phyloP scores from a whole-genome alignment of 1,139 yeast genomes.

The Protomyces gravidus region DNA sequence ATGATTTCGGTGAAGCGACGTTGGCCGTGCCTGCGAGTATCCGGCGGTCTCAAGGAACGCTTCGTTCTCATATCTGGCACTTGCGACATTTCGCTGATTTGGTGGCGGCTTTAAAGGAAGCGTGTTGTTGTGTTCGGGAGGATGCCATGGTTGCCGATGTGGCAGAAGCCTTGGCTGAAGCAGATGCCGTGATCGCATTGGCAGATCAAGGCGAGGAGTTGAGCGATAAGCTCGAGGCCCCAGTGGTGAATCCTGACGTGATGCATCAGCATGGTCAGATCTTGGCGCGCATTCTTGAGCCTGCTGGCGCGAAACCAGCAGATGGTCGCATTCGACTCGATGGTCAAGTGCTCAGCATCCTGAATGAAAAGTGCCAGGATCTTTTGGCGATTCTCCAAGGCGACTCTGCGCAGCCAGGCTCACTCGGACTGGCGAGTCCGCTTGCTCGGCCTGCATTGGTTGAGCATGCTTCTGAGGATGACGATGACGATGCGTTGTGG shows the following conservation, averaged over 20 bases:
- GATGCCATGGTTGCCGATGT: background rate
- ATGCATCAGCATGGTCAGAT: background rate
- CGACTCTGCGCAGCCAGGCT: background rate
- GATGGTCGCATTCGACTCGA: background rate
- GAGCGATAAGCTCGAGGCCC: background rate
- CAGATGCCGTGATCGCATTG: background rate
- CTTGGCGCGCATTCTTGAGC: background rate
- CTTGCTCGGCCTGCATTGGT: background rate
- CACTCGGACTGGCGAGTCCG: background rate
- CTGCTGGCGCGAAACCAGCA: background rate
- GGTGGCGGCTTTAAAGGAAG: background rate
- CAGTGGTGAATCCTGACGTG: background rate
- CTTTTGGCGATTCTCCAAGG: background rate
- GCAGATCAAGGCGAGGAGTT: background rate
- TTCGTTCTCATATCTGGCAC: background rate
- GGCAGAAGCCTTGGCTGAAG: background rate
- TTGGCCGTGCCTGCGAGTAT: conserved; percentile 1
- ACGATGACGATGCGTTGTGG: background rate
- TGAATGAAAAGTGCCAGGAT: background rate
- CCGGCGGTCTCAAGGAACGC: background rate
- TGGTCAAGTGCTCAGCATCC: background rate
- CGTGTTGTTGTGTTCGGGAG: background rate
- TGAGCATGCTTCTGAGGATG: background rate
- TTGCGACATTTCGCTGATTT: background rate
- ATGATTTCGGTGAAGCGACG: background rate